Base-by-base conservation (phyloP, 805 yeast genomes). In the Ogataea sp. region DNA sequence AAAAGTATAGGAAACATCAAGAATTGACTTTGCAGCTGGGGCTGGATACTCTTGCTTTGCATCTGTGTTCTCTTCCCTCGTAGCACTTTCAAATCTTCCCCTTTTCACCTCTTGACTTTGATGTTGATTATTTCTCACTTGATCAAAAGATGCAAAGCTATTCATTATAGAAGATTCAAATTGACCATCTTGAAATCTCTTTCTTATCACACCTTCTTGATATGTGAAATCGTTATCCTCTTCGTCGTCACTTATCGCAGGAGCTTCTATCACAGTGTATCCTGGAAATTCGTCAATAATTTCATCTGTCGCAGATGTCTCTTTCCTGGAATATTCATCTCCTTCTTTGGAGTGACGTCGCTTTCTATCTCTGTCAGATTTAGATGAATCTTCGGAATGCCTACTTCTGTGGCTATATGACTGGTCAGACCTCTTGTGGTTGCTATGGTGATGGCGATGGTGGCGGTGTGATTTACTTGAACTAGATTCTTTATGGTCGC, bases 1-100 rank as follows among this genome's bases (percentile, higher is more conserved):
- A 53, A 62, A 64, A 24, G 48, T 53, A 43, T 58, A 64, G 18
- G 52, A 51, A 15, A 58, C 58, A 4, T 50, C 46, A 2, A 45
- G 34, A 18, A 29, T 18, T 8, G 38, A 36, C 15, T 30, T 36
- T 17, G 21, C 26, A 4, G 10, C 11, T 14, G 5, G n/a, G 8
- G 8, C 6, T 26, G 13, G 5, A 10, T 7, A 10, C n/a, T 23
- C 26, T 23, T 23, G 26, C 10, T 23, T 23, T 23, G 11, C 29
- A 6, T 13, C 6, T 11, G 29, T 7, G 14, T 14, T 7, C 11
- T 26, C 14, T 11, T 13, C 29, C 11, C 6, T 26, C n/a, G 29
- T 26, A 26, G n/a, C 31, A 15, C 10, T 28, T 15, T n/a, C 18
- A n/a, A 28, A 28, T 15, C 31, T 17, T 11, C 16, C 18, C 6